Evolutionary conservation across 177 flowering plant species (phyloP).

Genomic region (Vitis hybrid): DNA sequence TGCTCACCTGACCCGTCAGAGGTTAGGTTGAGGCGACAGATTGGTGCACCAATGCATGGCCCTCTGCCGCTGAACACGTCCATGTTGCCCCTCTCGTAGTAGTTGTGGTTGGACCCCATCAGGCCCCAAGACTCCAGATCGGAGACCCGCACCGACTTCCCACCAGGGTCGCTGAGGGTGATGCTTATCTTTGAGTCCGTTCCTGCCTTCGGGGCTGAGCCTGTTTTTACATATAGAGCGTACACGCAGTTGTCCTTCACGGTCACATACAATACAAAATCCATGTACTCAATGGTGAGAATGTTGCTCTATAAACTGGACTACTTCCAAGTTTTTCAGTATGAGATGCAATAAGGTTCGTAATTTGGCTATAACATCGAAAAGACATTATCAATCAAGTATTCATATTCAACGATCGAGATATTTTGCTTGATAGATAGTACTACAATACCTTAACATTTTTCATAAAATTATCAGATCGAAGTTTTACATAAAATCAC

Average conservation of each 20-base stretch:
- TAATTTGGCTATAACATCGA: no score
- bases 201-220: conserved; percentile 48
- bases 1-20: conserved; percentile 63
- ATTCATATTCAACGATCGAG: no score
- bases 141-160: conserved; percentile 28
- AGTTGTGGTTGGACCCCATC: conserved; percentile 51
- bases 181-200: conserved; percentile 59
- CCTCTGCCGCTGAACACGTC: conserved; percentile 68
- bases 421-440: no score
- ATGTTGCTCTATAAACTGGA: no score
- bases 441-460: no score
- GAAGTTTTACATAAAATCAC: no score
- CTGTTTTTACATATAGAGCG: conserved; percentile 57
- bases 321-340: no score
- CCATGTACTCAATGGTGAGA: no score
- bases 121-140: conserved; percentile 59
- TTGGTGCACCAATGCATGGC: conserved; percentile 45
- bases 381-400: no score
- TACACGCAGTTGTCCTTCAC: conserved; percentile 51
- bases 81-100: conserved; percentile 61
- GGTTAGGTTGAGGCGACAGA: conserved; percentile 59
- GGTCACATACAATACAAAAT: not conserved
- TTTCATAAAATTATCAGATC: accelerated
- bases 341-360: no score
- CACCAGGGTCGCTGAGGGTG: conserved; percentile 31